Evolutionary conservation across 768 basidiomycete genomes (phyloP).

Genomic region (Termitomyces titanicus): DNA sequence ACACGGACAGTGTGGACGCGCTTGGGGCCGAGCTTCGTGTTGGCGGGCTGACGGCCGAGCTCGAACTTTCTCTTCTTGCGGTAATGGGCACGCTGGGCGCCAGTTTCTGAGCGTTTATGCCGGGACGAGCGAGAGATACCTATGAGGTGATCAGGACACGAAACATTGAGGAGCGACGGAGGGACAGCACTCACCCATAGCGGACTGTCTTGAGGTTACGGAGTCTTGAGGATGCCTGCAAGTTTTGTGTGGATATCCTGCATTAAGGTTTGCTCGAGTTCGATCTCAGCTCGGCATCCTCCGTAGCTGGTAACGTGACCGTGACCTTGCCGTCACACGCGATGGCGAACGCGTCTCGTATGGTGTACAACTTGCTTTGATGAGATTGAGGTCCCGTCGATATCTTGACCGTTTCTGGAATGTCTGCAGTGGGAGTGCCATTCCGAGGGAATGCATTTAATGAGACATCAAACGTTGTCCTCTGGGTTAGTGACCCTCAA

Average conservation of each 20-base stretch:
- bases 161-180: slow-evolving; percentile 9
- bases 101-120: slow-evolving; percentile 94
- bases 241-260: slow-evolving; percentile 53
- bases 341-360: too few relatives aligned
- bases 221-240: slow-evolving; percentile 38
- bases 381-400: too few relatives aligned
- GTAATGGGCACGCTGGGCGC: slow-evolving; percentile 90
- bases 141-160: slow-evolving; percentile 25
- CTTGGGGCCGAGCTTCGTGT: slow-evolving; percentile 94
- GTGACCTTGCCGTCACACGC: neutral
- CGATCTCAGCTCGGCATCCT: slow-evolving; percentile 31
- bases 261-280: slow-evolving; percentile 40
- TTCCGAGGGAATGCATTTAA: too few relatives aligned
- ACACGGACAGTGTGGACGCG: slow-evolving; percentile 93
- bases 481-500: too few relatives aligned
- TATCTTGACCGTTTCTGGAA: too few relatives aligned
- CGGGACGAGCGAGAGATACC: slow-evolving; percentile 97
- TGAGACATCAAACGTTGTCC: too few relatives aligned
- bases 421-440: too few relatives aligned
- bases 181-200: slow-evolving; percentile 65
- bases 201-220: slow-evolving; percentile 67
- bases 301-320: slow-evolving; percentile 18
- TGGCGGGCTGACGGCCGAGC: slow-evolving; percentile 96
- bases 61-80: slow-evolving; percentile 99
- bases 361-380: too few relatives aligned